Base-by-base conservation (phyloP, 1,284 basidiomycete genomes). In the Leccinum insigne region DNA sequence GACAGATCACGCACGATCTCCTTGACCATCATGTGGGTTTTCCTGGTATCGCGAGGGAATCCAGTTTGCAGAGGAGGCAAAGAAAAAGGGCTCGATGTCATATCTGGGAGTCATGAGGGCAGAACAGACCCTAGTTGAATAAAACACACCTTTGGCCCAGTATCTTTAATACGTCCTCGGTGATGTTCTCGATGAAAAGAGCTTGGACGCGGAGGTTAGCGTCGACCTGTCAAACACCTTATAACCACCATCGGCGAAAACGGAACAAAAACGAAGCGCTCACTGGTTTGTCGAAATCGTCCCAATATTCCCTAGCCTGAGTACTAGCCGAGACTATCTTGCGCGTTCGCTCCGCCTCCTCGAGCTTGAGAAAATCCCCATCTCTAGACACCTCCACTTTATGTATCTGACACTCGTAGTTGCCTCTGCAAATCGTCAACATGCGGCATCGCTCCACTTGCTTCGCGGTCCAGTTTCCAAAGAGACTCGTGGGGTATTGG, bases 1-100 rank as follows among this genome's bases (percentile, higher is more conserved):
- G n/a, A 5, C 5, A 58, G 35, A 63, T 38, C 21, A 75, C 85
- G 68, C 70, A 86, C 86, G 85, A 68, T 86, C 85, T 32, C 81
- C 79, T 57, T 78, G 40, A 0, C 68, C 67, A 4, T 66, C 66
- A 2, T 71, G 67, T 2, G 80, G 73, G 62, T 81, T 75, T 62
- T 84, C 82, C 66, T 84, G 85, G 66, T 84, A 86, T 57, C 83
- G 78, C 0, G 84, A 79, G 2, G 85, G 86, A 63, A 86, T 87
- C 81, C 83, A 83, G 54, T 85, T 83, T 21, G 84, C 72, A 0
- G 85, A 84, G 0, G 85, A 86, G 1, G 85, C 82, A 68, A 86
- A 87, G 71, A 83, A 87, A 72, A 86, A 86, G 0, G 85, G 85
- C 65, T 87, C 85, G 57, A 87, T 70, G 21, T 70, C 32, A 40